phyloP scores from a whole-genome alignment of 2,329 filamentous ascomycete genomes.

The Ceratocystis smalleyi region DNA sequence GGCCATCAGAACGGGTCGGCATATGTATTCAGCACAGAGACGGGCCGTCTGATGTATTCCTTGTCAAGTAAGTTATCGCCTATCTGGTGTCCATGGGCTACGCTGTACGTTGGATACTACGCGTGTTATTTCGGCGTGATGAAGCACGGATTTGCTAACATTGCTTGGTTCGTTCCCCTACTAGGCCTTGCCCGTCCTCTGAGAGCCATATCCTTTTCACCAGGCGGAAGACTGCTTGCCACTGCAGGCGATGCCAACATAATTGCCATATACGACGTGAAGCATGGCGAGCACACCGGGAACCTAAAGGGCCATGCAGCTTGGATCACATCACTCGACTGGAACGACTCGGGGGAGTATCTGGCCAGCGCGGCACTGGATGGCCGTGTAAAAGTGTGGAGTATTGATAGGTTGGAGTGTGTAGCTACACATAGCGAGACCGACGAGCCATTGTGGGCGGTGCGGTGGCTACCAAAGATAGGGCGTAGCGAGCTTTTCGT shows the following conservation, averaged over 20 bases:
- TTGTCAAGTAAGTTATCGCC: conserved; percentile 45
- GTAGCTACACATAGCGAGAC: conserved; percentile 91
- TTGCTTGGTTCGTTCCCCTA: too few relatives aligned
- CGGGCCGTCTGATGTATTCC: conserved; percentile 69
- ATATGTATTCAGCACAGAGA: conserved; percentile 91
- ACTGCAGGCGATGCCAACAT: conserved; percentile 79
- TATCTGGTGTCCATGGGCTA: neutral
- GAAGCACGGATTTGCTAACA: neutral
- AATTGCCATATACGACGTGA: conserved; percentile 83
- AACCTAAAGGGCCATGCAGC: conserved; percentile 65
- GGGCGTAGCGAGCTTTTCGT: conserved; percentile 57
- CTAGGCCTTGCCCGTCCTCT: conserved; percentile 29
- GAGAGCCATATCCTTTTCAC: conserved; percentile 74
- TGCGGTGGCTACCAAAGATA: conserved; percentile 67
- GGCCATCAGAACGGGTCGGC: conserved; percentile 85
- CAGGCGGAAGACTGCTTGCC: conserved; percentile 66
- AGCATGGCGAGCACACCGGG: conserved; percentile 80
- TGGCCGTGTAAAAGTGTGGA: conserved; percentile 94
- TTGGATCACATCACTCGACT: conserved; percentile 85
- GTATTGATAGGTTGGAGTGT: conserved; percentile 64
- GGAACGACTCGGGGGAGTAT: conserved; percentile 86
- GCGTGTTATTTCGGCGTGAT: neutral
- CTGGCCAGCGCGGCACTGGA: conserved; percentile 78
- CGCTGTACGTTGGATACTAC: neutral
- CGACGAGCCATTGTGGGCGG: conserved; percentile 68